A percentile compares a stretch with the other conserved stretches of the same genome.
These are phyloP conservation scores for Gossypium laxum DNA, from an alignment of 441 rosid species.

Conservation along the genomic window DNA sequence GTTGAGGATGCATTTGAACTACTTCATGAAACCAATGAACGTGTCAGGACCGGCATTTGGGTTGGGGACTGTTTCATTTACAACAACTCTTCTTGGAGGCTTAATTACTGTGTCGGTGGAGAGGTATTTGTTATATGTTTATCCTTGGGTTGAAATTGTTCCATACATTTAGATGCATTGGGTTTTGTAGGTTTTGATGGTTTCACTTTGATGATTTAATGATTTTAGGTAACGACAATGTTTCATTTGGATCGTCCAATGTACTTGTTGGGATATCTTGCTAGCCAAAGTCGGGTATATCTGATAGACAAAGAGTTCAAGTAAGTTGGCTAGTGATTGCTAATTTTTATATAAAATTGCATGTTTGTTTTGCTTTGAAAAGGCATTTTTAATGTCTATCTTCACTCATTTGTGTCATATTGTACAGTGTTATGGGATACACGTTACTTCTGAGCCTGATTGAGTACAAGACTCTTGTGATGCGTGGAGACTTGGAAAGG, in stretches of 20 bases:
- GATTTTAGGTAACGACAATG: conserved; percentile 81
- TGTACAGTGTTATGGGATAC: conserved; percentile 69
- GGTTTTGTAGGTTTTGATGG: conserved; percentile 1
- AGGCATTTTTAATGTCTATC: not conserved
- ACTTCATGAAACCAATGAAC: conserved; percentile 92
- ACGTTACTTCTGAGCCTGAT: conserved; percentile 94
- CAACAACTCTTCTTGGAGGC: conserved; percentile 91
- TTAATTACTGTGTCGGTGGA: conserved; percentile 97
- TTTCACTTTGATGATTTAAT: conserved; percentile 8
- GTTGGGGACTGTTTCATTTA: conserved; percentile 98
- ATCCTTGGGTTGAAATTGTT: conserved; percentile 4
- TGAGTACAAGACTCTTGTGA: conserved; percentile 96
- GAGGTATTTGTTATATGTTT: conserved; percentile 50
- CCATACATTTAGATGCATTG: not conserved
- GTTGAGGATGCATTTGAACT: conserved; percentile 98
- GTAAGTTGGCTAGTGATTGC: conserved; percentile 37
- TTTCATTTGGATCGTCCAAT: conserved; percentile 95
- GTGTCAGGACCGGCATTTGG: conserved; percentile 94
- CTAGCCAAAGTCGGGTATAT: conserved; percentile 90
- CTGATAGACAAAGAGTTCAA: conserved; percentile 95
- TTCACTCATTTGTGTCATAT: not conserved
- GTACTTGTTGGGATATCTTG: conserved; percentile 94
- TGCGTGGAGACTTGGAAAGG: conserved; percentile 94
- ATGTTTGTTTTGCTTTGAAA: not conserved
- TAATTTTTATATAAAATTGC: conserved; percentile 9